Conservation (phyloP, 805 yeast species). For the Yarrowia phangngaensis region DNA sequence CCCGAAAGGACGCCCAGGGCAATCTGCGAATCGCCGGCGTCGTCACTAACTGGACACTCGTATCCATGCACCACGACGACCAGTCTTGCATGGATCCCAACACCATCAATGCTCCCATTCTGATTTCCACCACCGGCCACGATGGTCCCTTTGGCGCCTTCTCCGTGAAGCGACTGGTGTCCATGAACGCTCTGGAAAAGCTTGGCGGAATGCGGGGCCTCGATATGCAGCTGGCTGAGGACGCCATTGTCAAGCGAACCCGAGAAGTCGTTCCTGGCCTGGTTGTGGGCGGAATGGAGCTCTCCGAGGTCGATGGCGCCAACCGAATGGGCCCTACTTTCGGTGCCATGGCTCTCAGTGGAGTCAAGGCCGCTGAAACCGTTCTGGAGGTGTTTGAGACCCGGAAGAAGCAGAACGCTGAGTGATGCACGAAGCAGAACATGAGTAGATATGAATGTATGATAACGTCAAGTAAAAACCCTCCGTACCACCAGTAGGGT, state of each 20-base stretch:
- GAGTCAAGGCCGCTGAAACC: slow-evolving; percentile 70
- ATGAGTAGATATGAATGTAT: too few species aligned
- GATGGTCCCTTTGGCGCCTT: slow-evolving; percentile 84
- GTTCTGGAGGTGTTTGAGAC: slow-evolving; percentile 32
- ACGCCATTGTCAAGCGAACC: slow-evolving; percentile 65
- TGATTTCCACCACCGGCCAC: slow-evolving; percentile 72
- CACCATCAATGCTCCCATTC: slow-evolving; percentile 61
- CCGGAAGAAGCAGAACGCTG: slow-evolving; percentile 34
- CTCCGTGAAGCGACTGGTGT: slow-evolving; percentile 63
- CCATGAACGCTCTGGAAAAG: slow-evolving; percentile 47
- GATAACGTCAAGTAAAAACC: too few species aligned
- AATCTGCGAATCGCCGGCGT: slow-evolving; percentile 73
- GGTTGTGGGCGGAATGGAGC: slow-evolving; percentile 71
- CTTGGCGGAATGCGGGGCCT: slow-evolving; percentile 72
- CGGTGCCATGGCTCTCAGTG: slow-evolving; percentile 76
- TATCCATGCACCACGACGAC: slow-evolving; percentile 67
- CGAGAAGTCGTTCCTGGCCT: slow-evolving; percentile 63
- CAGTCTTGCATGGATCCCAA: slow-evolving; percentile 83
- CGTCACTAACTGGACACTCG: slow-evolving; percentile 80
- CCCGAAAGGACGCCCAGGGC: slow-evolving; percentile 54
- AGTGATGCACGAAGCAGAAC: slow-evolving; percentile 5
- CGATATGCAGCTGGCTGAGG: slow-evolving; percentile 76
- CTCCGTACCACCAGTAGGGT: too few species aligned
- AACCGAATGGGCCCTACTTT: slow-evolving; percentile 84
- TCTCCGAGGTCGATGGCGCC: slow-evolving; percentile 70